Conservation (phyloP, 495 filamentous ascomycete genomes). For the Podospora conica region DNA sequence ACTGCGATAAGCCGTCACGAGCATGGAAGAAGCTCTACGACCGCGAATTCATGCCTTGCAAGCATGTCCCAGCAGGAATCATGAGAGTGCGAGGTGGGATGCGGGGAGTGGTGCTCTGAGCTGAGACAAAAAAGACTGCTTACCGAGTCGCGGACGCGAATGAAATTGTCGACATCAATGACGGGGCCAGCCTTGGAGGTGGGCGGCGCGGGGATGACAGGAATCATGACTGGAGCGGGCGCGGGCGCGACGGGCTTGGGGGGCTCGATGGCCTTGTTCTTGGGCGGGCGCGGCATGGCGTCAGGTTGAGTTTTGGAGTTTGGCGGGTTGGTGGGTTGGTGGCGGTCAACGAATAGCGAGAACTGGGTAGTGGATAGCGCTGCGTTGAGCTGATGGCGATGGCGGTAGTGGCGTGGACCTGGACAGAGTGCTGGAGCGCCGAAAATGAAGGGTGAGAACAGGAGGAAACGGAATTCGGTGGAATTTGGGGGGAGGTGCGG, state of each 20-base stretch:
- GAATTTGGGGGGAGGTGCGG: conserved; percentile 27
- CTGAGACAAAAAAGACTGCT: conserved; percentile 25
- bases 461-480: conserved; percentile 28
- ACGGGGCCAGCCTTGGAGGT: conserved; percentile 7
- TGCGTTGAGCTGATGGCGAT: conserved; percentile 19
- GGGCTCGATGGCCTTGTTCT: conserved; percentile 36
- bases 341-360: no score
- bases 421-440: conserved; percentile 21
- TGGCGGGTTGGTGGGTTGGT: conserved; percentile 12
- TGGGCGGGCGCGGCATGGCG: conserved; percentile 34
- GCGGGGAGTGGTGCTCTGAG: neutral
- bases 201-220: neutral
- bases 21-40: no score
- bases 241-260: conserved; percentile 29
- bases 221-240: neutral
- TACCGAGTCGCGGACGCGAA: conserved; percentile 47
- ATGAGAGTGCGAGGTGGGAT: no score
- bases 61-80: no score
- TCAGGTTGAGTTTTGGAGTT: conserved; percentile 12
- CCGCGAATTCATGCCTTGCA: no score
- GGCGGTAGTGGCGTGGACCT: conserved; percentile 15
- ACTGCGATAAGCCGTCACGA: no score
- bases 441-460: conserved; percentile 30
- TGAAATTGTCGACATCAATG: conserved; percentile 44
- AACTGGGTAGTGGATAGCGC: conserved; percentile 13